These are phyloP conservation scores for Stropharia rugosoannulata DNA, from an alignment of 768 basidiomycete species.

Conservation along the genomic window DNA sequence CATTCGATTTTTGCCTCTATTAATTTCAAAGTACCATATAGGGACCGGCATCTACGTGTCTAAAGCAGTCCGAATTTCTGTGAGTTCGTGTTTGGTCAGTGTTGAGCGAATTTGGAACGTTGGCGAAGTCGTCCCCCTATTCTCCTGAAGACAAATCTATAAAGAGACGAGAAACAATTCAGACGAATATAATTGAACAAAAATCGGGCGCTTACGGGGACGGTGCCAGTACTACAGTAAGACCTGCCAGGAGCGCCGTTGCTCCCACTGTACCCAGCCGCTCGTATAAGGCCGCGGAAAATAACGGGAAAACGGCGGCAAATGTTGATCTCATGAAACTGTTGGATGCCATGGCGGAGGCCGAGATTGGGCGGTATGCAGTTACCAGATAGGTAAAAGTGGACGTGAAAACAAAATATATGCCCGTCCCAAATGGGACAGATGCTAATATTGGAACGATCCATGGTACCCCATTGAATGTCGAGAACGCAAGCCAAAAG, in stretches of 20 bases:
- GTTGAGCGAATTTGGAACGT: slow-evolving; percentile 9
- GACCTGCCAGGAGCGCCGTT: slow-evolving; percentile 66
- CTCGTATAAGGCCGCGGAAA: slow-evolving; percentile 68
- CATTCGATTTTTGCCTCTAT: no score
- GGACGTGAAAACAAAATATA: slow-evolving; percentile 69
- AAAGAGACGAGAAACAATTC: not conserved
- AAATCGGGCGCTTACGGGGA: slow-evolving; percentile 42
- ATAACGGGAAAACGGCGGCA: slow-evolving; percentile 62
- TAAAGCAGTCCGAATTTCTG: no score
- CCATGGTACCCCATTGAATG: slow-evolving; percentile 52
- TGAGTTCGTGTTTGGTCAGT: not conserved
- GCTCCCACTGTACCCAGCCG: slow-evolving; percentile 71
- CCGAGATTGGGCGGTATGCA: slow-evolving; percentile 63
- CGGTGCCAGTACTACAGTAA: slow-evolving; percentile 61
- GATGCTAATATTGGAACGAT: slow-evolving; percentile 66
- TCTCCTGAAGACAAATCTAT: slow-evolving; percentile 16
- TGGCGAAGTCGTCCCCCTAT: slow-evolving; percentile 12
- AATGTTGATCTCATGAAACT: slow-evolving; percentile 60
- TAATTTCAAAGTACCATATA: no score
- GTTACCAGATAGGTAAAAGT: slow-evolving; percentile 74
- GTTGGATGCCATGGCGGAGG: slow-evolving; percentile 68
- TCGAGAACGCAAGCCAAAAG: slow-evolving; percentile 64
- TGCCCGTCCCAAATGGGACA: slow-evolving; percentile 61
- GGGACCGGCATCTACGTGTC: no score
- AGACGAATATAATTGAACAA: not conserved